A percentile compares a stretch with the other conserved stretches of the same genome.
Conservation (phyloP, 805 yeast genomes). For the Ogataea trehaloabstinens region DNA sequence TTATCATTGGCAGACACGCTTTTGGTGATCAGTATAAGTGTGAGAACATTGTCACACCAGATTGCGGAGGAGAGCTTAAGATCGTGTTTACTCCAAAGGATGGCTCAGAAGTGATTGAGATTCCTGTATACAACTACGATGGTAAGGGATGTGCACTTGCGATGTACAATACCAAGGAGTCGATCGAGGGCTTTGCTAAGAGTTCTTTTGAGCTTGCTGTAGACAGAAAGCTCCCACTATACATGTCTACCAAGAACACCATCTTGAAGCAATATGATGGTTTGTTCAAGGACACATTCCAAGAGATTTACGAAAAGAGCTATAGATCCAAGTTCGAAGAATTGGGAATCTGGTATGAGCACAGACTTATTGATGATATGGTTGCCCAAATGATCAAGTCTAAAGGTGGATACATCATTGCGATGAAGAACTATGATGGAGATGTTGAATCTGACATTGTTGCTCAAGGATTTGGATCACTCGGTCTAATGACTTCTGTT, state of each 20-base stretch:
- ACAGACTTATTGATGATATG: constrained; percentile 96
- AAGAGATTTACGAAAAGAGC: constrained; percentile 66
- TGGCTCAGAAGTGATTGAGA: constrained; percentile 53
- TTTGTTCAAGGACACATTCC: constrained; percentile 90
- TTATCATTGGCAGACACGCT: constrained; percentile 96
- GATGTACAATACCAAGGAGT: constrained; percentile 95
- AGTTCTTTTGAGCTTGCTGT: constrained; percentile 88
- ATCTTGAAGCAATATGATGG: constrained; percentile 94
- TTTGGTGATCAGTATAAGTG: constrained; percentile 97
- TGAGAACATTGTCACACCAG: constrained; percentile 75
- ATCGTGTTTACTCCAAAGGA: constrained; percentile 71
- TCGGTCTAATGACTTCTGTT: constrained; percentile 97
- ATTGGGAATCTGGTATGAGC: constrained; percentile 92
- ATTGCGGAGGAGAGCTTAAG: constrained; percentile 74
- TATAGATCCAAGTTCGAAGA: constrained; percentile 73
- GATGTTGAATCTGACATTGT: constrained; percentile 96
- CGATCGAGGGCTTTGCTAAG: constrained; percentile 88
- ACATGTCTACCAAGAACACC: constrained; percentile 90
- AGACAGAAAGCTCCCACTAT: constrained; percentile 72
- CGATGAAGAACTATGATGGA: constrained; percentile 97
- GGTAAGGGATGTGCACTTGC: constrained; percentile 82
- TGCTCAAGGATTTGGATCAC: constrained; percentile 96
- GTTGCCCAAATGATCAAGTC: constrained; percentile 98
- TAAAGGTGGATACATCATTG: constrained; percentile 91
- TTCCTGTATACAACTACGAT: constrained; percentile 65